Evolutionary conservation across 805 yeast genomes (phyloP), one percentile per base, ranked within the genome.

Genomic region (Metschnikowia borealis): DNA sequence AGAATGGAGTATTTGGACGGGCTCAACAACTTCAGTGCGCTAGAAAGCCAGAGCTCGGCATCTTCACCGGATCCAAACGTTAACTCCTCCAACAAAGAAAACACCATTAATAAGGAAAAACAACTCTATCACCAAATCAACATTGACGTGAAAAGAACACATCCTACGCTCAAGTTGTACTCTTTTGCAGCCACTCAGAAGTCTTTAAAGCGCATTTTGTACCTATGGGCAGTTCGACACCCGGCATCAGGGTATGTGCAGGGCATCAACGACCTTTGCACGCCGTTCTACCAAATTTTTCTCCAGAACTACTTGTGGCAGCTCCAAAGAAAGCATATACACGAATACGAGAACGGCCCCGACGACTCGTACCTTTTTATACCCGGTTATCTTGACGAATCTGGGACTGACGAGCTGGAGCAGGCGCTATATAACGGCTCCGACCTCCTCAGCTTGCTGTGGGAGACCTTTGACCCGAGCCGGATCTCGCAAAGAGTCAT

Each of bases 191-290:
- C 83, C 2, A 88, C 94, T 0, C 98, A 92, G 58, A 71, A 83
- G 49, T 82, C 95, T 14, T 71, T 92, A 52, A 90, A 91, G 59
- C 82, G 86, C 57, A 83, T 94, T 8, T 70, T 92, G 48, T 92
- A 90, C 62, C 72, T 92, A 33, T 92, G 99, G 99, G 95, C 98
- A 0, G 83, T 92, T 23, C 78, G 98, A 57, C 98, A 94, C 64
- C 98, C 99, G 1, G 97, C 98, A 6, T 84, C 94, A 62, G 99
- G 99, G 14, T 92, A 92, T 66, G 99, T 92, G 18, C 99, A 92
- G 71, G 99, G 99, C 26, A 92, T 92, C 46, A 92, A 92, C 66
- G 99, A 92, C 69, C 75, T 92, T 45, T 89, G 84, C 14, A 92
- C 97, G 1, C 98, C 99, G 3, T 89, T 94, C 64, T 90, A 79